phyloP scores from a whole-genome alignment of 345 rosid species.

The Microcos paniculata region DNA sequence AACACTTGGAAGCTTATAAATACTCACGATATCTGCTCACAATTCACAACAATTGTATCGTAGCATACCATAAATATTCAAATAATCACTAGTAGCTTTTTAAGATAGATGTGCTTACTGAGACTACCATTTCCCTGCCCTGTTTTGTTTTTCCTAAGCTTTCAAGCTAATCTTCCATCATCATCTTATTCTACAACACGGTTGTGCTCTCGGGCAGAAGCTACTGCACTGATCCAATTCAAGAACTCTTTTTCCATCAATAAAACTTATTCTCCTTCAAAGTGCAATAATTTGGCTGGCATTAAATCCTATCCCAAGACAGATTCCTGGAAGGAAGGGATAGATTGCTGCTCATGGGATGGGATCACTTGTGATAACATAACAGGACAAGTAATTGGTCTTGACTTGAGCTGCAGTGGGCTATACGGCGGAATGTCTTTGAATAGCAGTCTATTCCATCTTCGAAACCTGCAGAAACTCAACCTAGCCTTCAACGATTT shows the following conservation, averaged over 20 bases:
- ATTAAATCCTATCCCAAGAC: conserved; percentile 7
- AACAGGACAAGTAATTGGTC: conserved; percentile 20
- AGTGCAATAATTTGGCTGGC: background rate
- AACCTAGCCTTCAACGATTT: conserved; percentile 34
- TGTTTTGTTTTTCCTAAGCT: background rate
- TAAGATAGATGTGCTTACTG: background rate
- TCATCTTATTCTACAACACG: background rate
- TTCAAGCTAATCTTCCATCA: background rate
- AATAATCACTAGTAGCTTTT: background rate
- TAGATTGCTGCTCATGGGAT: conserved; percentile 33
- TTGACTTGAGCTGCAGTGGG: conserved; percentile 20
- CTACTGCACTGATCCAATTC: background rate
- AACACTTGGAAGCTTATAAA: too few relatives aligned
- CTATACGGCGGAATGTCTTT: background rate
- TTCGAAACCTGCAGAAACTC: conserved; percentile 19
- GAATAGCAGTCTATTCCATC: conserved; percentile 25
- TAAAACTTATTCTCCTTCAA: background rate
- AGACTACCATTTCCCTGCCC: background rate
- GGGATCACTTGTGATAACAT: conserved; percentile 18
- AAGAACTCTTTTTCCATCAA: background rate
- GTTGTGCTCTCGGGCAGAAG: background rate
- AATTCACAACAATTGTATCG: background rate
- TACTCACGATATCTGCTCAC: too few relatives aligned
- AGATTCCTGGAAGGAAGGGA: conserved; percentile 17
- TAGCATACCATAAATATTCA: background rate